phyloP scores from a whole-genome alignment of 2,329 filamentous ascomycete species.

The Aureobasidium melanogenum region DNA sequence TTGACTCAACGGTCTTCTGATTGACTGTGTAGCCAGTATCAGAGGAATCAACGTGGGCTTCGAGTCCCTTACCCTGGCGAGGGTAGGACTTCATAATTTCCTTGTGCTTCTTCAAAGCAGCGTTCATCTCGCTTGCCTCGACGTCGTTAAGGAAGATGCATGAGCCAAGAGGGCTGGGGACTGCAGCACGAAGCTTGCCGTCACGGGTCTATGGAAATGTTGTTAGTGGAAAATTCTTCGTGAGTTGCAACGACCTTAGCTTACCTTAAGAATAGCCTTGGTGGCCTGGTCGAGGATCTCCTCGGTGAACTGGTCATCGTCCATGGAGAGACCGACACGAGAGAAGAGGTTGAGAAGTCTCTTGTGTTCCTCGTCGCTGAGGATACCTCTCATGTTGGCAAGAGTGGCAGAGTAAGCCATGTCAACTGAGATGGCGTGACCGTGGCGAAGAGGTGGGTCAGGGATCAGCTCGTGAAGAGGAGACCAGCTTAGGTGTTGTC shows the following conservation, averaged over 20 bases:
- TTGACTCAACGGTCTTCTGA: constrained; percentile 29
- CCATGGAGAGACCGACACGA: constrained; percentile 61
- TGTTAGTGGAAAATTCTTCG: no score
- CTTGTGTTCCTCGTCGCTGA: constrained; percentile 51
- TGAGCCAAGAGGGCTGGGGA: constrained; percentile 57
- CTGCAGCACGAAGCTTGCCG: constrained; percentile 57
- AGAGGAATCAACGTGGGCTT: constrained; percentile 60
- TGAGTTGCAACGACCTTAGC: not conserved
- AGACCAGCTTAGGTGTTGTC: constrained; percentile 46
- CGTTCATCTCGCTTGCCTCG: constrained; percentile 51
- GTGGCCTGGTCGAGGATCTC: constrained; percentile 57
- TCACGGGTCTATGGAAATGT: constrained; percentile 46
- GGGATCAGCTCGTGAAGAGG: constrained; percentile 63
- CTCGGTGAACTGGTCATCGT: constrained; percentile 59
- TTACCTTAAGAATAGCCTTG: constrained; percentile 53
- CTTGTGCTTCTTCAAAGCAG: constrained; percentile 55
- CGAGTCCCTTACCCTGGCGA: constrained; percentile 55
- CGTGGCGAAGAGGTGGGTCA: constrained; percentile 59
- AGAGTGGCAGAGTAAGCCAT: constrained; percentile 68
- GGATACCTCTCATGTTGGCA: constrained; percentile 52
- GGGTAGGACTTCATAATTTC: constrained; percentile 53
- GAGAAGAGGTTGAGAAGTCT: constrained; percentile 61
- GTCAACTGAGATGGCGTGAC: constrained; percentile 66
- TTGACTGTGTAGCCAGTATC: constrained; percentile 55
- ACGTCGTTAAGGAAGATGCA: constrained; percentile 64